Evolutionary conservation across 768 basidiomycete genomes (phyloP), one percentile per base, ranked within the genome.

Genomic region (button mushroom (Agaricus bisporus)): DNA sequence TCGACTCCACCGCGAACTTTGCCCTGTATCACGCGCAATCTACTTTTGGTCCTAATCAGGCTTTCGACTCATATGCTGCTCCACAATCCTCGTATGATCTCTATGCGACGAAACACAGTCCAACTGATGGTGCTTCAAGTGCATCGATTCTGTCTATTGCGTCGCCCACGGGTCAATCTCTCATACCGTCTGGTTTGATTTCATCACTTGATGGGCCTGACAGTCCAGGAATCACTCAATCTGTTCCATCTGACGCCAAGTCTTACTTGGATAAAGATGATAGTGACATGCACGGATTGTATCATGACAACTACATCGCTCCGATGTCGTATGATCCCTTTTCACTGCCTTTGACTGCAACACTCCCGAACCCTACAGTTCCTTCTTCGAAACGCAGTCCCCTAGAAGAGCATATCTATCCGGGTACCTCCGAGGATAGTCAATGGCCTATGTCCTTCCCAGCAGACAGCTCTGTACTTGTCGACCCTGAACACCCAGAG

Each of bases 201-300:
- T 32, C 54, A 18, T 44, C 60, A 15, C 41, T 57, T 29, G 61
- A 60, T 11, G 37, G 48, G n/a, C 36, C 54, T 15, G 54, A 51
- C 32, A 51, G 32, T 20, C 18, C 45, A 4, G 17, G 35, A 61
- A 67, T 61, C 18, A 63, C 60, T 60, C 62, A 52, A 46, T 61
- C 61, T 15, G 62, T 63, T 48, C 62, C 63, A 52, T 75, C 77
- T 5, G 80, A 82, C 26, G 75, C 67, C 55, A 81, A 83, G 61
- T 66, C 73, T 1, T 74, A 74, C 58, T 57, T 80, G 56, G 79
- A 78, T 36, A 74, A 70, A 46, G 79, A 81, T 56, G 82, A 81
- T 78, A 75, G 75, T 41, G 56, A 58, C 54, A 51, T 59, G 26
- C 37, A 57, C 53, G 42, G 57, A 39, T 48, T 58, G 10, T 60